phyloP scores from a whole-genome alignment of 2,329 filamentous ascomycete species.

The Fonsecaea multimorphosa region DNA sequence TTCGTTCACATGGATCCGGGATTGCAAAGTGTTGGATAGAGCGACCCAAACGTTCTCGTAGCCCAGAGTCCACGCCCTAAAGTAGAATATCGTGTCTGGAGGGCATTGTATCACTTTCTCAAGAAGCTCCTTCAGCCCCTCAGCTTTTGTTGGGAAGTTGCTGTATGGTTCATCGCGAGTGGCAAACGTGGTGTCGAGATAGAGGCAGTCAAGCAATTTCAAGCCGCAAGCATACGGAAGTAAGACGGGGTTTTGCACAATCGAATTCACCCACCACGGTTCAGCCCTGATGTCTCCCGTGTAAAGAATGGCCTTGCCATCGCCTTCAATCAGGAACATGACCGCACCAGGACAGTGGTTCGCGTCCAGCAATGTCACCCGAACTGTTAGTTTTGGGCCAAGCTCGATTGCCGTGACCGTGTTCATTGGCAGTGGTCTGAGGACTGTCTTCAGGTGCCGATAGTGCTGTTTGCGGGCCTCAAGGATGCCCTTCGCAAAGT shows the following conservation, averaged over 20 bases:
- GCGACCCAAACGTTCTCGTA: conserved; percentile 94
- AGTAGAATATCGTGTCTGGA: conserved; percentile 76
- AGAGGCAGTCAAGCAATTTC: conserved; percentile 77
- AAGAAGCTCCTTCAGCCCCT: conserved; percentile 77
- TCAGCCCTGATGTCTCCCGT: conserved; percentile 88
- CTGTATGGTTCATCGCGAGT: conserved; percentile 56
- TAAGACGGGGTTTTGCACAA: conserved; percentile 73
- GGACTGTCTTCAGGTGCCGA: conserved; percentile 71
- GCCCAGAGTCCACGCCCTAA: conserved; percentile 89
- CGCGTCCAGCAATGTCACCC: conserved; percentile 84
- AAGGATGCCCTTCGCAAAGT: conserved; percentile 76
- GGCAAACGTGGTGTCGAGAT: conserved; percentile 85
- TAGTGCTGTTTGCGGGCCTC: conserved; percentile 78
- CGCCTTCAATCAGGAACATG: conserved; percentile 87
- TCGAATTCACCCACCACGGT: conserved; percentile 78
- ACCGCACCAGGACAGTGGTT: conserved; percentile 91
- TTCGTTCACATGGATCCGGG: conserved; percentile 78
- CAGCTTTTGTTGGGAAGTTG: conserved; percentile 68
- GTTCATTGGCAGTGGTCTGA: conserved; percentile 82
- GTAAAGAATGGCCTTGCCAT: conserved; percentile 76
- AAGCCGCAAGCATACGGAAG: conserved; percentile 73
- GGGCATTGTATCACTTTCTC: conserved; percentile 72
- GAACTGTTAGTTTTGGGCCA: conserved; percentile 68
- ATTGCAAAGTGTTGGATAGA: conserved; percentile 71
- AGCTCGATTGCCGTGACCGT: conserved; percentile 80